Conservation (phyloP, 768 basidiomycete genomes). For the Serpula lacrymans region DNA sequence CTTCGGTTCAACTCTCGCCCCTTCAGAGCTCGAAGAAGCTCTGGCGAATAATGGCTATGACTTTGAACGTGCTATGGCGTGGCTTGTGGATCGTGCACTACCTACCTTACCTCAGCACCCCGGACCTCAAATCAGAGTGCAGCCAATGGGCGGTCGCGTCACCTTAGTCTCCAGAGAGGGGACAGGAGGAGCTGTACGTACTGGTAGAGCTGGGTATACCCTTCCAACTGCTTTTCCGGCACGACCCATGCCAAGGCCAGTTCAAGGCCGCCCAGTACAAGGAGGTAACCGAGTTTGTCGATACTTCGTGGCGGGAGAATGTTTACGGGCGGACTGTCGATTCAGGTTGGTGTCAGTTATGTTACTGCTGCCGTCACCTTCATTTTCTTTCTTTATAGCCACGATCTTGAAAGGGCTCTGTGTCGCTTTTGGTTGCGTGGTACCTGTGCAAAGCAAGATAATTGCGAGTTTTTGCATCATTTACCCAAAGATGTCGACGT, state of each 20-base stretch:
- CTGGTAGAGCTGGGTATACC: conserved; percentile 41
- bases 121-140: conserved; percentile 40
- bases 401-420: conserved; percentile 90
- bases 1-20: conserved; percentile 86
- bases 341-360: conserved; percentile 69
- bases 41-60: conserved; percentile 86
- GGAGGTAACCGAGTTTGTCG: conserved; percentile 85
- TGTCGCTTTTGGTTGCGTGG: conserved; percentile 98
- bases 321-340: conserved; percentile 91
- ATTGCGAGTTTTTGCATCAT: conserved; percentile 95
- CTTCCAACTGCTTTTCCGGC: conserved; percentile 11
- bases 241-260: conserved; percentile 39
- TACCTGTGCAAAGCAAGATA: conserved; percentile 94
- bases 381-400: conserved; percentile 44
- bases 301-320: conserved; percentile 96
- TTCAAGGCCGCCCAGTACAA: conserved; percentile 53
- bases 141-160: conserved; percentile 65
- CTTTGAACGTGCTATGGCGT: conserved; percentile 94
- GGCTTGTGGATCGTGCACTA: conserved; percentile 76
- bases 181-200: conserved; percentile 31
- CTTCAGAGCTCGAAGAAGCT: conserved; percentile 92
- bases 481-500: conserved; percentile 85
- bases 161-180: conserved; percentile 61
- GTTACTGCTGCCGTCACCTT: conserved; percentile 1
- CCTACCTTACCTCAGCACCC: conserved; percentile 40